These are phyloP conservation scores for Diaporthe citri DNA, from an alignment of 2,329 filamentous ascomycete species.

Conservation along the genomic window DNA sequence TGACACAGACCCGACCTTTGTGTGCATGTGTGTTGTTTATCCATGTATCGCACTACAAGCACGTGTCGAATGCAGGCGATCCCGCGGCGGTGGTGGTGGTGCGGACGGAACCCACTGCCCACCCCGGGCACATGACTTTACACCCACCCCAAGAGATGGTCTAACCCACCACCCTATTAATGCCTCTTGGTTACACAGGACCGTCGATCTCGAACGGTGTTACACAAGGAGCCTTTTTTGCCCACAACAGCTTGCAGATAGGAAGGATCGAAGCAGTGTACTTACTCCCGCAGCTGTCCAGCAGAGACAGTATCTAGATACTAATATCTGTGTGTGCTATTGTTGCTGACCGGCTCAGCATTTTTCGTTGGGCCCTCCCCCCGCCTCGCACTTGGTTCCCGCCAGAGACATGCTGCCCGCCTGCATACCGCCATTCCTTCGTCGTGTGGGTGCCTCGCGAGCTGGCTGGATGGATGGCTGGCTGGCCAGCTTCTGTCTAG, in stretches of 20 bases:
- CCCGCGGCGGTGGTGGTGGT: neutral
- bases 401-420: conserved; percentile 16
- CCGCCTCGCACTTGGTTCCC: neutral
- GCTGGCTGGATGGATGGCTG: neutral
- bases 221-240: neutral
- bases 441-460: neutral
- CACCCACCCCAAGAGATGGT: neutral
- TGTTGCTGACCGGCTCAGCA: conserved; percentile 6
- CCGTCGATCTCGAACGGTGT: neutral
- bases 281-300: neutral
- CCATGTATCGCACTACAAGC: neutral
- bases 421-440: conserved; percentile 31
- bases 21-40: neutral
- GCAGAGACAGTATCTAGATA: neutral
- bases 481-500: neutral
- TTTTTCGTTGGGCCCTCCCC: neutral
- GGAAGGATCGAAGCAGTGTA: neutral
- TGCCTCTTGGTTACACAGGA: neutral
- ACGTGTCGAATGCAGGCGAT: neutral
- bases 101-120: conserved; percentile 6
- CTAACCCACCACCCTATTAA: conserved; percentile 8
- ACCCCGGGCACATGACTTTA: conserved; percentile 8
- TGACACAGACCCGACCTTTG: neutral
- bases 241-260: neutral
- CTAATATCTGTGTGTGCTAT: neutral